These are phyloP conservation scores for Metarhizium anisopliae DNA, from an alignment of 2,329 filamentous ascomycete species.

Conservation along the genomic window DNA sequence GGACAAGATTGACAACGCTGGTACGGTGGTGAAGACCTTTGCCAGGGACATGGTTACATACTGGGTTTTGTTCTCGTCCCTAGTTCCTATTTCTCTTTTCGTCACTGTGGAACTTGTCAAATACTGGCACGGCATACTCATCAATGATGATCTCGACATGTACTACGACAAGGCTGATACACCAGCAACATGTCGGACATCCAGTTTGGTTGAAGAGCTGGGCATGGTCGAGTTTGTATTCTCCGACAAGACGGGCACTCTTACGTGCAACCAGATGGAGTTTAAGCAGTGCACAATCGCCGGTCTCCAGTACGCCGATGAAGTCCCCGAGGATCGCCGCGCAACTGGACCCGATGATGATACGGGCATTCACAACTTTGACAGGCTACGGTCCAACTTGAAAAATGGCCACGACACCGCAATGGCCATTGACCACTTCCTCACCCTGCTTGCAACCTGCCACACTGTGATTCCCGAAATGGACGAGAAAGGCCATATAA, in stretches of 20 bases:
- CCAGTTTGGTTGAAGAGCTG: slow-evolving; percentile 90
- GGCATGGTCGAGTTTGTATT: slow-evolving; percentile 99
- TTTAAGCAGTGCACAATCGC: slow-evolving; percentile 92
- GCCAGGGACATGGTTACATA: slow-evolving; percentile 94
- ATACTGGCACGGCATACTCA: slow-evolving; percentile 94
- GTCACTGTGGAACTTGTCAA: slow-evolving; percentile 97
- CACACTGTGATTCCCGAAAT: slow-evolving; percentile 96
- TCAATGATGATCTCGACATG: slow-evolving; percentile 95
- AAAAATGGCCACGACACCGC: slow-evolving; percentile 42
- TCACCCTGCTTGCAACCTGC: slow-evolving; percentile 78
- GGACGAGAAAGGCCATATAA: slow-evolving; percentile 74
- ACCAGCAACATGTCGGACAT: slow-evolving; percentile 90
- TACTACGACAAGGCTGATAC: slow-evolving; percentile 96
- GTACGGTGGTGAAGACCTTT: slow-evolving; percentile 63
- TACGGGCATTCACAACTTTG: slow-evolving; percentile 77
- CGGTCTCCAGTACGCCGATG: slow-evolving; percentile 87
- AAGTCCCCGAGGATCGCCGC: slow-evolving; percentile 82
- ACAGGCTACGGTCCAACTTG: slow-evolving; percentile 62
- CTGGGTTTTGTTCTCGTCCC: slow-evolving; percentile 93
- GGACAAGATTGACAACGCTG: slow-evolving; percentile 45
- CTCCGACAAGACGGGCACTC: slow-evolving; percentile 92
- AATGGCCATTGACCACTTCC: slow-evolving; percentile 64
- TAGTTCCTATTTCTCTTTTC: slow-evolving; percentile 96
- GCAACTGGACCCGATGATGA: slow-evolving; percentile 75
- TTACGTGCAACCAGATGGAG: slow-evolving; percentile 99